These are phyloP conservation scores for Diplodia seriata DNA, from an alignment of 2,329 filamentous ascomycete genomes.

Conservation along the genomic window DNA sequence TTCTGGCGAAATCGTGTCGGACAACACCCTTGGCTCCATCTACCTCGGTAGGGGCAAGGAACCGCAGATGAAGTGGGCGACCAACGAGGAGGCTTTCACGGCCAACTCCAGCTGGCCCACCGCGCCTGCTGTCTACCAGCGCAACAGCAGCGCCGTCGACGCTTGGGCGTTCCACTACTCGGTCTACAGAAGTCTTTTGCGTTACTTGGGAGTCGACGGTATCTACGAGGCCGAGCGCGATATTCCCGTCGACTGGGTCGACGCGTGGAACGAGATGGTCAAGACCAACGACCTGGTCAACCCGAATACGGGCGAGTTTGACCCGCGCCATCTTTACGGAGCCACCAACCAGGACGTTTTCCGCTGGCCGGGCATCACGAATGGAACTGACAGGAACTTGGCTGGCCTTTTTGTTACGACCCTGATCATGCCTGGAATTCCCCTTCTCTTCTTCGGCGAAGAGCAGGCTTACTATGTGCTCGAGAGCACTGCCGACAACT, in stretches of 20 bases:
- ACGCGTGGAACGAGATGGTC: conserved; percentile 64
- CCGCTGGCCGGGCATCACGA: conserved; percentile 65
- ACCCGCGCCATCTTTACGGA: conserved; percentile 70
- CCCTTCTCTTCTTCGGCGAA: conserved; percentile 68
- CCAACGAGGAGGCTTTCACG: conserved; percentile 57
- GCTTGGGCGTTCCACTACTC: conserved; percentile 69
- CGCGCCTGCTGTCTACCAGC: conserved; percentile 52
- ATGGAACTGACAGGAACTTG: conserved; percentile 64
- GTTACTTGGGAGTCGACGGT: conserved; percentile 8
- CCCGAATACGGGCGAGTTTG: conserved; percentile 65
- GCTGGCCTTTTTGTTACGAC: conserved; percentile 66
- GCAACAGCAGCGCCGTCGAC: conserved; percentile 63
- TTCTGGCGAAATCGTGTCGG: conserved; percentile 65
- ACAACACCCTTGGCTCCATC: conserved; percentile 56
- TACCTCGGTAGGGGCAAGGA: conserved; percentile 69
- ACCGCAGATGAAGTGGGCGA: conserved; percentile 59
- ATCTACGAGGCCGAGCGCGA: conserved; percentile 21
- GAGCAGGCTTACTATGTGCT: conserved; percentile 69
- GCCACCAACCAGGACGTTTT: conserved; percentile 72
- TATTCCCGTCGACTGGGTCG: conserved; percentile 53
- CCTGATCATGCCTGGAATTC: conserved; percentile 66
- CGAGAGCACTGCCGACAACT: conserved; percentile 69
- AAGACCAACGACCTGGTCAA: conserved; percentile 67
- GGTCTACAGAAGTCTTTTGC: conserved; percentile 57
- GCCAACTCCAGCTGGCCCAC: conserved; percentile 53